These are phyloP conservation scores for Fraxinus latifolia DNA, from an alignment of 305 asterid genomes.

Conservation along the genomic window DNA sequence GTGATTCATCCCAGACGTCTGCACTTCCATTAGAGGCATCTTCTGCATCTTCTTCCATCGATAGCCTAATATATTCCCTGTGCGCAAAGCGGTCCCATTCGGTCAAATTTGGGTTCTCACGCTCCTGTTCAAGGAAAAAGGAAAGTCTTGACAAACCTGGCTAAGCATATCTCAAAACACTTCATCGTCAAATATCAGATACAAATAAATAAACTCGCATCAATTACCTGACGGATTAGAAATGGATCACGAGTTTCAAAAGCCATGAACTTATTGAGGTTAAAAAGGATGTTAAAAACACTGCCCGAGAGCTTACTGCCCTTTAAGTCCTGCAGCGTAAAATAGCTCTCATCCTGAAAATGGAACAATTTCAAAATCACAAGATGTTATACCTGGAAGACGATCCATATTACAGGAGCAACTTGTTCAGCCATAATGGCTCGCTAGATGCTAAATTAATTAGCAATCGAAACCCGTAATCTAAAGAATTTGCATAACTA, in stretches of 20 bases:
- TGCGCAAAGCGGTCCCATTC: slow-evolving; percentile 99
- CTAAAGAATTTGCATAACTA: background rate
- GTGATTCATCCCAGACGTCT: slow-evolving; percentile 99
- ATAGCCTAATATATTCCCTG: slow-evolving; percentile 95
- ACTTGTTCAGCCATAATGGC: slow-evolving; percentile 16
- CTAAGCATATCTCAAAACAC: slow-evolving; percentile 9
- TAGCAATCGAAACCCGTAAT: slow-evolving; percentile 1
- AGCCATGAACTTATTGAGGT: slow-evolving; percentile 99
- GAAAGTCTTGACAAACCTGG: slow-evolving; percentile 9
- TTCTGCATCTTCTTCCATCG: slow-evolving; percentile 99
- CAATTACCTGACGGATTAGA: slow-evolving; percentile 89
- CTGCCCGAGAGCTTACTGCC: slow-evolving; percentile 87
- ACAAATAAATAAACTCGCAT: background rate
- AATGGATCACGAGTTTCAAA: slow-evolving; percentile 98
- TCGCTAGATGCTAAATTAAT: slow-evolving; percentile 1
- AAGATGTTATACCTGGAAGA: slow-evolving; percentile 5
- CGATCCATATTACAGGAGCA: background rate
- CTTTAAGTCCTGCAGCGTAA: slow-evolving; percentile 72
- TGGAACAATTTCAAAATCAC: slow-evolving; percentile 24
- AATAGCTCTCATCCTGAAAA: slow-evolving; percentile 78
- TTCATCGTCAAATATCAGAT: slow-evolving; percentile 14
- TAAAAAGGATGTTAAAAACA: slow-evolving; percentile 85
- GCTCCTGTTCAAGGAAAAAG: slow-evolving; percentile 58
- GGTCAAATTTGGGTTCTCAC: slow-evolving; percentile 93
- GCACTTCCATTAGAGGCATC: slow-evolving; percentile 99